A percentile compares a stretch with the other conserved stretches of the same genome.
These are phyloP conservation scores for Rhodotorula mucilaginosa DNA, from an alignment of 1,284 basidiomycete species.

Conservation along the genomic window DNA sequence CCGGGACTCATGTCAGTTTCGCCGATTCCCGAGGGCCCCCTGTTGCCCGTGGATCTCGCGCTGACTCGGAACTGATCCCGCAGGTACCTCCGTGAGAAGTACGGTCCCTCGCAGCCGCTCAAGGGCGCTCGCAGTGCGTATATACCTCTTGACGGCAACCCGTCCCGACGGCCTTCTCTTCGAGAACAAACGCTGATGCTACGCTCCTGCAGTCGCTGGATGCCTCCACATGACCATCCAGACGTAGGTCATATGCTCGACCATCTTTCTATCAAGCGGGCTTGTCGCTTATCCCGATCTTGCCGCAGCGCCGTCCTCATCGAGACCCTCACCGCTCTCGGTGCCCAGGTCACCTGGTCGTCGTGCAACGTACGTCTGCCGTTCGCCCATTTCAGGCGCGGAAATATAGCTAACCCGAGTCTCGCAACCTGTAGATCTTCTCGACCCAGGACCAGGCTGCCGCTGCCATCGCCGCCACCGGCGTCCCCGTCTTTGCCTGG, in stretches of 20 bases:
- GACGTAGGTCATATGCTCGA: constrained; percentile 30
- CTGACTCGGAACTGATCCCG: neutral
- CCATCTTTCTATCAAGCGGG: constrained; percentile 66
- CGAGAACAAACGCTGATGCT: neutral
- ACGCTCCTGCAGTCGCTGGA: constrained; percentile 64
- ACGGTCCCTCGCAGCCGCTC: constrained; percentile 78
- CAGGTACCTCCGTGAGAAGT: constrained; percentile 55
- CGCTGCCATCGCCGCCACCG: constrained; percentile 95
- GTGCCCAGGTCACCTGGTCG: constrained; percentile 98
- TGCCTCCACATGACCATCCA: constrained; percentile 80
- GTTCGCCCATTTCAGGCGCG: accelerated
- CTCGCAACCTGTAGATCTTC: constrained; percentile 63
- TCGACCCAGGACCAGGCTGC: constrained; percentile 98
- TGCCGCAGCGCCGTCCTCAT: constrained; percentile 71
- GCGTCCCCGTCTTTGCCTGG: constrained; percentile 98
- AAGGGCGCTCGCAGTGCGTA: constrained; percentile 74
- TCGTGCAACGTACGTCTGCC: constrained; percentile 62
- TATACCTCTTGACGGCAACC: too few species aligned
- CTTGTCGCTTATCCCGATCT: constrained; percentile 60
- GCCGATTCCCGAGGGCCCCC: neutral
- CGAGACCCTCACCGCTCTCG: constrained; percentile 89
- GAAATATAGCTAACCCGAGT: too few species aligned
- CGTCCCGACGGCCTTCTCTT: neutral
- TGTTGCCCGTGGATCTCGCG: too few species aligned
- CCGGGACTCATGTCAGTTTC: constrained; percentile 85